Percentiles rank a stretch among this genome's conserved stretches.
Conservation (phyloP, 75 land plant genomes). For the Pseudotsuga menziesii region DNA sequence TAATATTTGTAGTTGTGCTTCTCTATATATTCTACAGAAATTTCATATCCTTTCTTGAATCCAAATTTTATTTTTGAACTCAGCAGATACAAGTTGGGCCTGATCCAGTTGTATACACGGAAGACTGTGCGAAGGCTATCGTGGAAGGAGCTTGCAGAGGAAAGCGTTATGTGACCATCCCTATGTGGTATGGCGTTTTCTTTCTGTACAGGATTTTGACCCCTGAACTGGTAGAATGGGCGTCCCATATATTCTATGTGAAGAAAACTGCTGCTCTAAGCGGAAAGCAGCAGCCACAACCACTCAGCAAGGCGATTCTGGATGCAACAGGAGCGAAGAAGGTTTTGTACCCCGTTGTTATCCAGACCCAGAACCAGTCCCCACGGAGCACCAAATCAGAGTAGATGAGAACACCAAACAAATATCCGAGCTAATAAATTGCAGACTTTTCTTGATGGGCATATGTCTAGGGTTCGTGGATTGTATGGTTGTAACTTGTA, state of each 20-base stretch:
- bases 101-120: conserved; percentile 30
- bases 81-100: conserved; percentile 50
- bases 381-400: no score
- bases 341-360: conserved; percentile 42
- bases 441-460: no score
- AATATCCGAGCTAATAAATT: no score
- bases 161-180: conserved; percentile 45
- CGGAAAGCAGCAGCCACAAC: neutral
- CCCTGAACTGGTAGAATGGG: conserved; percentile 62
- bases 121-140: conserved; percentile 47
- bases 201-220: conserved; percentile 37
- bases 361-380: conserved; percentile 8
- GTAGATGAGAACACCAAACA: no score
- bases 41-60: no score
- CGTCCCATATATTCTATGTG: conserved; percentile 27
- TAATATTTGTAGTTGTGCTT: neutral
- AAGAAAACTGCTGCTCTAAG: conserved; percentile 5
- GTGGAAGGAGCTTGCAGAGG: conserved; percentile 50
- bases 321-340: conserved; percentile 46
- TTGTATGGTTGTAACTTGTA: no score
- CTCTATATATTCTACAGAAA: no score
- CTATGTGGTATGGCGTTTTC: conserved; percentile 44
- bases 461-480: no score
- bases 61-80: no score
- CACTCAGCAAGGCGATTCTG: conserved; percentile 35